Base-by-base conservation (phyloP, 129 eudicot genomes). In the Arctium lappa region DNA sequence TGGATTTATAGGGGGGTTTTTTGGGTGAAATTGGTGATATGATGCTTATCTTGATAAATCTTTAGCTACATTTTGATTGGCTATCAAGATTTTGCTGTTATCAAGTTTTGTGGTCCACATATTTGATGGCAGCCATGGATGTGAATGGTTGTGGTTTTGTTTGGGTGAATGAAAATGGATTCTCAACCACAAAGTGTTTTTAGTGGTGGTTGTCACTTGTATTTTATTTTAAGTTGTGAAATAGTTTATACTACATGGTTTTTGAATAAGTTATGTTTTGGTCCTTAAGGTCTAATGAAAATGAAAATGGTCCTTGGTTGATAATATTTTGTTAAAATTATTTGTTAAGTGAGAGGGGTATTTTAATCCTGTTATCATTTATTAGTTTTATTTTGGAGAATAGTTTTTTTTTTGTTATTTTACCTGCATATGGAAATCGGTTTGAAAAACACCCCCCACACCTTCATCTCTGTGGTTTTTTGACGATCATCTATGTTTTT, bases 31-130 rank as follows among this genome's bases (percentile, higher is more conserved):
- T 77, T 77, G 82, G 11, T 77, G 87, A 78, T 84, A 12, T 10
- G 39, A 10, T 66, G 68, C 34, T 83, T 84, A 84, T 84, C 86
- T 84, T 71, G 70, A 78, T 72, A 84, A 68, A 84, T 78, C 69
- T 84, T 84, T 84, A 37, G 53, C 83, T 84, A 16, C 53, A 32
- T 60, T 72, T 73, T 78, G 79, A 84, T 78, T 84, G 86, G 86
- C 40, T 84, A 40, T 30, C 27, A 62, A 32, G 79, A 84, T 84
- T 84, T 3, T 71, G 6, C 77, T 69, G 76, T 12, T 69, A 76
- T 83, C 73, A 69, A 73, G 65, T 15, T 72, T 22, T 60, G 42
- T 73, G 30, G 46, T 48, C 76, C 82, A 77, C 65, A 79, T 84
- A 84, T 84, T 84, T 69, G 53, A 72, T 39, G 5, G 48, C 5